Evolutionary conservation across 805 yeast species (phyloP).

Genomic region (Candida yuanshanica): DNA sequence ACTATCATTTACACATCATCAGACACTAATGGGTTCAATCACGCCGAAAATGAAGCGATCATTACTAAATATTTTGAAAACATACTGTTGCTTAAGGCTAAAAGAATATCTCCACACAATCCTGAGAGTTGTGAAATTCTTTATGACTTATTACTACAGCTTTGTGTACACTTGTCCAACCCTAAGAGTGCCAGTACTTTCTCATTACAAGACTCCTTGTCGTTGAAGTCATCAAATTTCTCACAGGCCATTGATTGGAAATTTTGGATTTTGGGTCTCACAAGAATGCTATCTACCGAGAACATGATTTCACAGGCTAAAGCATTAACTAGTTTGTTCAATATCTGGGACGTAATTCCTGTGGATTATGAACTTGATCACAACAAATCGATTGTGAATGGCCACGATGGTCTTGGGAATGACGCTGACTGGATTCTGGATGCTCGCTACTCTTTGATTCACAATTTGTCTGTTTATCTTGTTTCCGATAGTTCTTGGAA

Average conservation of each 20-base stretch:
- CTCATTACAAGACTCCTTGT: not conserved
- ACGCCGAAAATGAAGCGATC: not conserved
- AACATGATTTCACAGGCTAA: slow-evolving; percentile 59
- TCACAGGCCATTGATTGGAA: slow-evolving; percentile 47
- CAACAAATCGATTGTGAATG: not conserved
- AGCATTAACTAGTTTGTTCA: slow-evolving; percentile 60
- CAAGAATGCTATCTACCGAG: slow-evolving; percentile 56
- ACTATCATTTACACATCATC: slow-evolving; percentile 3
- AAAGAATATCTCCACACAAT: slow-evolving; percentile 30
- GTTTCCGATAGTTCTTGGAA: slow-evolving; percentile 46
- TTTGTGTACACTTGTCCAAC: slow-evolving; percentile 14
- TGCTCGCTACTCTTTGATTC: slow-evolving; percentile 36
- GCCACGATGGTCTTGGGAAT: not conserved
- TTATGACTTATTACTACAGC: slow-evolving; percentile 31
- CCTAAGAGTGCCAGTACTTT: not conserved
- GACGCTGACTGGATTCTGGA: slow-evolving; percentile 34
- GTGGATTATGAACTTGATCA: slow-evolving; percentile 17
- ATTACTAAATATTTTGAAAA: slow-evolving; percentile 7
- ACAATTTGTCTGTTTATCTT: slow-evolving; percentile 50
- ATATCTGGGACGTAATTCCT: slow-evolving; percentile 69
- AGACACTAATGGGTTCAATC: not conserved
- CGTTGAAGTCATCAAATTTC: not conserved
- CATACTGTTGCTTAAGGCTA: slow-evolving; percentile 28
- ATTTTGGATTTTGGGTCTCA: slow-evolving; percentile 64
- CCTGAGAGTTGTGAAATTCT: slow-evolving; percentile 36